Conservation (phyloP, 164 flowering plant species). For the Paratinospora sagittata region DNA sequence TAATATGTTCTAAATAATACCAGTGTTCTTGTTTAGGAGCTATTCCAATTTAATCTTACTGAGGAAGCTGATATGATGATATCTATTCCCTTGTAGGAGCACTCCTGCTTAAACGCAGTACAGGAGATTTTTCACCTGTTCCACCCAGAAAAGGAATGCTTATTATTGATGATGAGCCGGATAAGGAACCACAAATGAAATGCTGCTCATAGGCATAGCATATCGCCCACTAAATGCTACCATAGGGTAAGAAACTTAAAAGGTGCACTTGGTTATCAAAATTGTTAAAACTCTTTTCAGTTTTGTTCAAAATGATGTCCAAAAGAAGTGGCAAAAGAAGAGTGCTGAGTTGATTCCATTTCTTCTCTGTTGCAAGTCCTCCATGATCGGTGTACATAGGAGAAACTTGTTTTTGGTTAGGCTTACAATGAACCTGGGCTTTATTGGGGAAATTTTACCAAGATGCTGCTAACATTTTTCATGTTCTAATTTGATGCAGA, state of each 20-base stretch:
- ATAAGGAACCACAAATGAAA: constrained; percentile 23
- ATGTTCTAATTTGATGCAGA: not conserved
- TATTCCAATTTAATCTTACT: not conserved
- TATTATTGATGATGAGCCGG: constrained; percentile 30
- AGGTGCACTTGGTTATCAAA: not conserved
- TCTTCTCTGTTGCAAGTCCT: not conserved
- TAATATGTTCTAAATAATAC: not conserved
- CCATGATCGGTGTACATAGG: not conserved
- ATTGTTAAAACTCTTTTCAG: not conserved
- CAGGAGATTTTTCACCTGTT: constrained; percentile 10
- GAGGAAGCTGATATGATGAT: not conserved
- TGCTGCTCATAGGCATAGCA: constrained; percentile 29
- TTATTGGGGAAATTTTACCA: too few relatives aligned
- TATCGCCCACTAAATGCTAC: not conserved
- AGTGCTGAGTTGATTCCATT: not conserved
- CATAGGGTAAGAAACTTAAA: not conserved
- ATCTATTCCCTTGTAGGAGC: constrained; percentile 17
- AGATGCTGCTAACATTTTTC: not conserved
- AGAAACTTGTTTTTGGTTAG: not conserved
- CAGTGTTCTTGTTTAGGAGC: not conserved
- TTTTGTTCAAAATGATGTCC: not conserved
- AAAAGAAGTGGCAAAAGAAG: not conserved
- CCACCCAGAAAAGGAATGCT: constrained; percentile 25
- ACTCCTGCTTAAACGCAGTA: constrained; percentile 17
- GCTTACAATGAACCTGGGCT: too few relatives aligned